Conservation (phyloP, 2,329 filamentous ascomycete species). For the Trichophaea hybrida region DNA sequence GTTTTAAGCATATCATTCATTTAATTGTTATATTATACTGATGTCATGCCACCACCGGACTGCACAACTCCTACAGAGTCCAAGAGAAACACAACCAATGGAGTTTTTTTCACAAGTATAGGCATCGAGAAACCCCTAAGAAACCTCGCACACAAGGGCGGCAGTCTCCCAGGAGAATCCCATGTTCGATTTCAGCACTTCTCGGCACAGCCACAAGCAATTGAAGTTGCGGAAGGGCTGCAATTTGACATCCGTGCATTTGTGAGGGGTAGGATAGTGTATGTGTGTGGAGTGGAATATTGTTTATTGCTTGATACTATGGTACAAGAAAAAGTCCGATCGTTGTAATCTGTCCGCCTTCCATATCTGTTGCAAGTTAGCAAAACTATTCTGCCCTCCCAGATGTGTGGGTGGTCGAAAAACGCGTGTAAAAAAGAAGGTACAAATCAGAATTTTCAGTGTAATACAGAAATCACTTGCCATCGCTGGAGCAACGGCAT, state of each 20-base stretch:
- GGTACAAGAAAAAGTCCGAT: neutral
- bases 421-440: neutral
- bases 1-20: too few species aligned
- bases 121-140: neutral
- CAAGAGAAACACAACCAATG: too few species aligned
- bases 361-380: neutral
- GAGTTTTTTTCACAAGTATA: neutral
- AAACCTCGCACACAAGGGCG: conserved; percentile 2
- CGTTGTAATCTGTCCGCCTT: too few species aligned
- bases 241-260: conserved; percentile 6
- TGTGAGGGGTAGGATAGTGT: neutral
- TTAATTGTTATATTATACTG: too few species aligned
- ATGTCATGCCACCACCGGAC: too few species aligned
- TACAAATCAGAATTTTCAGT: conserved; percentile 1
- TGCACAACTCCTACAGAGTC: too few species aligned
- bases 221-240: neutral
- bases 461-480: neutral
- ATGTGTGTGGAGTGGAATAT: neutral
- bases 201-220: conserved; percentile 1
- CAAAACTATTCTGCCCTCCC: neutral
- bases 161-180: neutral
- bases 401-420: neutral
- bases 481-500: too few species aligned
- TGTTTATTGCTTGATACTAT: neutral
- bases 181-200: neutral